Conservation (phyloP, 331 rosid species). For the Malus hybrid region DNA sequence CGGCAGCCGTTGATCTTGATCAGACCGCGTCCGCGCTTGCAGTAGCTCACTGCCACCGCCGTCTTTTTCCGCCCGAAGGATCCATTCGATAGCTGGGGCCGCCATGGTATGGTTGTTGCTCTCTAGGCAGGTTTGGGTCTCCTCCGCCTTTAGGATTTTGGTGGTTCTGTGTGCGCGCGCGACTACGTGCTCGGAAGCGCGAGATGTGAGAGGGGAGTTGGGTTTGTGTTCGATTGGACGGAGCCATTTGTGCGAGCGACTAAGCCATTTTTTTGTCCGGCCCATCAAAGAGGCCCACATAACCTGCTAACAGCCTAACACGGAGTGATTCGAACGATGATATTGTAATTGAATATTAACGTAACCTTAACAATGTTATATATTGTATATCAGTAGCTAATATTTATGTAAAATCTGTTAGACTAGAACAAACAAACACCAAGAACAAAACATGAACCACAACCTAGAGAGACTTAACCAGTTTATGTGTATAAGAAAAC, state of each 20-base stretch:
- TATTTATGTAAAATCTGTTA: no score
- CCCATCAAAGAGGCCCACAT: no score
- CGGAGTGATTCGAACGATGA: no score
- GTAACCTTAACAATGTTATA: no score
- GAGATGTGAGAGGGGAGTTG: background rate
- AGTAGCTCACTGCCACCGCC: slow-evolving; percentile 43
- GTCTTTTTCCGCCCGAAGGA: slow-evolving; percentile 48
- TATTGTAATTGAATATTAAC: no score
- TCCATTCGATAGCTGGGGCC: slow-evolving; percentile 21
- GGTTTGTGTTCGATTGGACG: slow-evolving; percentile 11
- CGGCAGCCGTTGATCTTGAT: slow-evolving; percentile 51
- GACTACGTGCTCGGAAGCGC: background rate
- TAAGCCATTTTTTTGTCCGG: no score
- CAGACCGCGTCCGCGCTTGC: slow-evolving; percentile 40
- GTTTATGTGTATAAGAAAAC: no score
- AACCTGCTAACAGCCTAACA: no score
- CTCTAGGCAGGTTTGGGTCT: background rate
- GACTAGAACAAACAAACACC: no score
- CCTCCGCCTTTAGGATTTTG: background rate
- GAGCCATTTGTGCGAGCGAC: background rate
- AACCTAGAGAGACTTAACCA: no score
- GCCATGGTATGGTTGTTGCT: slow-evolving; percentile 8
- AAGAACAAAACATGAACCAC: no score
- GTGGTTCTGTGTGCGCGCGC: background rate
- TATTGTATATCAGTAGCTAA: no score